Evolutionary conservation across 352 stramenopile species (phyloP), one percentile per base, ranked within the genome.

Genomic region (Sclerospora graminicola): DNA sequence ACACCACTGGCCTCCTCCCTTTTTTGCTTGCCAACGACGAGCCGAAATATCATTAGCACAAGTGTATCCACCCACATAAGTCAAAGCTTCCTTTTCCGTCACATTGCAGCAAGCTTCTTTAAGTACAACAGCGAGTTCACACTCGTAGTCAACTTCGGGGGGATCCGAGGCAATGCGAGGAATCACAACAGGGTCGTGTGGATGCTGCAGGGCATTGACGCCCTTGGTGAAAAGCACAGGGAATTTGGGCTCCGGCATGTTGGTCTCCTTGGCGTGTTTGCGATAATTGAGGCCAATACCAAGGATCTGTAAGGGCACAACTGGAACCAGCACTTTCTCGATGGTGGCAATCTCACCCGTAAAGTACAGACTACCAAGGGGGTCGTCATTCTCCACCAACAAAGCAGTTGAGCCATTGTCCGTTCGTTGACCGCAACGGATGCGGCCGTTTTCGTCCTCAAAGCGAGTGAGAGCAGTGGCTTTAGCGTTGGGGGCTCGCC

Each of bases 251-350:
- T 88, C 73, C 0, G 82, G 69, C 60, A 87, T 86, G 42, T 93
- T 93, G 39, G 83, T 89, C 63, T 95, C 82, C 46, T 77, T 68
- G 28, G 75, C 71, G 41, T 96, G 84, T 56, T 90, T 84, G 51
- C 78, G 67, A 67, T 96, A 96, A 65, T 96, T 96, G 21, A 96
- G 69, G 4, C 86, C 86, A 23, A 95, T 92, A 32, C 78, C 73
- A 15, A 91, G 61, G 49, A 95, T 89, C 58, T 86, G 76, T 8
- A 74, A 75, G 14, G 84, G 82, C 34, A 83, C 59, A 26, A 95
- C 71, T 2, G 84, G 84, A 18, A 72, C 68, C 44, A 94, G 62
- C 24, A 95, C 56, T 54, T 82, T 80, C 50, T 69, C 62, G 36
- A 93, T 69, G 8, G 48, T 67, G 7, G 75, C 79, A 5, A 63